phyloP scores from a whole-genome alignment of 306 rosid species.

The Elaeagnus macrophylla region DNA sequence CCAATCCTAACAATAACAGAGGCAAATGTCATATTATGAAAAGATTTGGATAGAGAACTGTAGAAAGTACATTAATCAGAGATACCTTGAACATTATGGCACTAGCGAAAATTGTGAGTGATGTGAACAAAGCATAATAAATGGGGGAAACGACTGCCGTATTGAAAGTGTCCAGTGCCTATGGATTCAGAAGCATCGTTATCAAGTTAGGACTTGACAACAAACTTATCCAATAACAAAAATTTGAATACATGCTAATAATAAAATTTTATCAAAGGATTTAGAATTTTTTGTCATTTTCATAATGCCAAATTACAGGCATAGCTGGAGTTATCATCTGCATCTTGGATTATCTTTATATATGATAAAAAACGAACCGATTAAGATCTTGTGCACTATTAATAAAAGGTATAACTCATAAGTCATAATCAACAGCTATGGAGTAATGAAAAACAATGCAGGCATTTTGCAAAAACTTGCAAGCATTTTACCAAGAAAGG shows the following conservation, averaged over 20 bases:
- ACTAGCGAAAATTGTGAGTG: slow-evolving; percentile 81
- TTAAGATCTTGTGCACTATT: too few species aligned
- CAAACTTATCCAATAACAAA: neutral
- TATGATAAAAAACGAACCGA: too few species aligned
- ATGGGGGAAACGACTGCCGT: slow-evolving; percentile 83
- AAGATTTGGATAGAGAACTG: neutral
- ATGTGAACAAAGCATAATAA: slow-evolving; percentile 82
- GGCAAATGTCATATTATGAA: neutral
- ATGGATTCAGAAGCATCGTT: slow-evolving; percentile 8
- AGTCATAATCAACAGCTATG: too few species aligned
- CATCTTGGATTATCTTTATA: too few species aligned
- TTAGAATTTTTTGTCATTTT: too few species aligned
- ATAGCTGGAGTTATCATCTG: too few species aligned
- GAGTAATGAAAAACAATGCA: too few species aligned
- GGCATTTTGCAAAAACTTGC: too few species aligned
- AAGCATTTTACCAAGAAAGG: too few species aligned
- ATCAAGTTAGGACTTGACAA: slow-evolving; percentile 1
- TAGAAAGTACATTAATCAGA: slow-evolving; percentile 13
- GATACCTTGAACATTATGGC: slow-evolving; percentile 87
- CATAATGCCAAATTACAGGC: too few species aligned
- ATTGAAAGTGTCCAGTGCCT: slow-evolving; percentile 88
- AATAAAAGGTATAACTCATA: too few species aligned
- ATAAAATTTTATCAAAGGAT: too few species aligned
- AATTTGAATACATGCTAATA: neutral
- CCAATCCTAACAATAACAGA: slow-evolving; percentile 44